Conservation (phyloP, 768 basidiomycete genomes). For the Tephrocybe sp. region DNA sequence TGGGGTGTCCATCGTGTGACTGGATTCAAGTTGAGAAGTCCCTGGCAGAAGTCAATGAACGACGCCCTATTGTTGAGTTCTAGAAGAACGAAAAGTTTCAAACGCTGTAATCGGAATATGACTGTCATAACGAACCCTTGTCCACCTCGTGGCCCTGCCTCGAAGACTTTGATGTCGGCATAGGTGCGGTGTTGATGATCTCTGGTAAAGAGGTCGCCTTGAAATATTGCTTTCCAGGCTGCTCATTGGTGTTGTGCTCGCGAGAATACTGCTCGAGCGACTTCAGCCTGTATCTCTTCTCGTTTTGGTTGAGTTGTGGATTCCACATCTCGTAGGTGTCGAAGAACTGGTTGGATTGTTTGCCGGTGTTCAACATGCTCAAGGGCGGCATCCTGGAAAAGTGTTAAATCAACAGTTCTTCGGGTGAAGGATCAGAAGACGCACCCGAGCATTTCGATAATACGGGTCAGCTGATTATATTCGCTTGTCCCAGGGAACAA, state of each 20-base stretch:
- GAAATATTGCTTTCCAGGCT: slow-evolving; percentile 99
- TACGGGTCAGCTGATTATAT: slow-evolving; percentile 96
- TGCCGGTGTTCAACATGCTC: slow-evolving; percentile 94
- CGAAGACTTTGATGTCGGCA: slow-evolving; percentile 79
- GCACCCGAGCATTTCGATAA: slow-evolving; percentile 98
- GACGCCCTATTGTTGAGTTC: slow-evolving; percentile 93
- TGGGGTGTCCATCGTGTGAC: slow-evolving; percentile 97
- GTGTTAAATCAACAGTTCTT: slow-evolving; percentile 3
- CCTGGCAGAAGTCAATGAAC: slow-evolving; percentile 97
- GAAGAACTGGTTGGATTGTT: slow-evolving; percentile 94
- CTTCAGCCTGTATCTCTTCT: slow-evolving; percentile 88
- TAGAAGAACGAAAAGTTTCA: slow-evolving; percentile 29
- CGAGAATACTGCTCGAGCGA: slow-evolving; percentile 92
- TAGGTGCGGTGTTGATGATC: slow-evolving; percentile 95
- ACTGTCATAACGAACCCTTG: slow-evolving; percentile 59
- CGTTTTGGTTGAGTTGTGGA: slow-evolving; percentile 66
- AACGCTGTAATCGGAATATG: slow-evolving; percentile 1
- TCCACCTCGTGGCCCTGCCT: slow-evolving; percentile 83
- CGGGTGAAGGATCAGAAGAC: slow-evolving; percentile 23
- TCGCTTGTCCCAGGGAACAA: slow-evolving; percentile 99
- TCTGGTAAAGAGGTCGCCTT: slow-evolving; percentile 91
- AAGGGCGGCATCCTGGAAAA: slow-evolving; percentile 75
- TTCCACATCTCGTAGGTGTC: slow-evolving; percentile 66
- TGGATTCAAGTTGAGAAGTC: slow-evolving; percentile 91
- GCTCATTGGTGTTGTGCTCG: slow-evolving; percentile 94